Base-by-base conservation (phyloP, 352 stramenopile species). In the Pythium periplocum region DNA sequence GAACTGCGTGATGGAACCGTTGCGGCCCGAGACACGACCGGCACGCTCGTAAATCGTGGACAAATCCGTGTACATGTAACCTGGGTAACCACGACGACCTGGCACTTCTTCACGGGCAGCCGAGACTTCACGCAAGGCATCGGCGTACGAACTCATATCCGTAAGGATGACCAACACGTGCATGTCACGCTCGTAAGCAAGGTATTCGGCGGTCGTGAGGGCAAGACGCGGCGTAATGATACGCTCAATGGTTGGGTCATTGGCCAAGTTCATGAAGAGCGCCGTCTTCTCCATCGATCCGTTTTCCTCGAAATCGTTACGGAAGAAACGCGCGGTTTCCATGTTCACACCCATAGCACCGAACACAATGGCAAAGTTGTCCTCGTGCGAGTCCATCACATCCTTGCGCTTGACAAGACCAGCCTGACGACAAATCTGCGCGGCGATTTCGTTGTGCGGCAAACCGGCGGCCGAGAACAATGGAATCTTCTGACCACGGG, bases 21-120 rank as follows among this genome's bases (percentile, higher is more conserved):
- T 99, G 56, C 96, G 91, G 54, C 97, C 97, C 53, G 82, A 89
- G 31, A 99, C 96, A 87, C 97, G 93, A 67, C 97, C 97, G 51
- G 97, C 97, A 66, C 97, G 90, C 81, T 99, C 97, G 72, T 99
- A 99, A 62, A 99, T 97, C 48, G 94, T 98, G 53, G 94, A 98
- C 71, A 99, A 78, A 97, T 99, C 96, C 64, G 97, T 99, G 85
- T 99, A 99, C 97, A 99, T 99, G 79, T 99, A 99, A 71, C 97
- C 97, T 34, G 97, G 97, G 83, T 99, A 99, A 75, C 96, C 96
- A 91, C 97, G 93, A 81, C 96, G 93, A 59, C 96, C 97, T 45
- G 97, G 97, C 55, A 98, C 93, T 90, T 98, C 93, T 78, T 98
- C 92, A 68, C 93, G 83, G 9, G 93, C 92, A 26, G 93, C 93